These are phyloP conservation scores for Recurvomyces mirabilis DNA, from an alignment of 495 filamentous ascomycete genomes.

Conservation along the genomic window DNA sequence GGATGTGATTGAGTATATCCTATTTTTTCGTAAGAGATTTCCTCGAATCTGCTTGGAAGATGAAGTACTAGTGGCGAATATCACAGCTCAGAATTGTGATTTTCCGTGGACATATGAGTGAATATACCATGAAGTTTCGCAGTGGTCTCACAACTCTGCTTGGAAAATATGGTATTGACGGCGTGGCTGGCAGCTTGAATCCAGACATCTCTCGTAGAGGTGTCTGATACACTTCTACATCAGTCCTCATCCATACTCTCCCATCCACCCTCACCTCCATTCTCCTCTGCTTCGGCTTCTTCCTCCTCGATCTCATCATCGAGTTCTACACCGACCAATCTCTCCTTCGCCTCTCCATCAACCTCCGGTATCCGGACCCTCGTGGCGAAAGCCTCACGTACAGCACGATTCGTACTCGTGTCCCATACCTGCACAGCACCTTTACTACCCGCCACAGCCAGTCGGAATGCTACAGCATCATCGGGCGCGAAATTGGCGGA, in stretches of 20 bases:
- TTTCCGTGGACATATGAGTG: too few species aligned
- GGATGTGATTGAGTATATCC: too few species aligned
- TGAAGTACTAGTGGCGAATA: too few species aligned
- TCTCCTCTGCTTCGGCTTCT: constrained; percentile 35
- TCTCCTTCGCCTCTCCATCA: constrained; percentile 61
- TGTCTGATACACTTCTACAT: too few species aligned
- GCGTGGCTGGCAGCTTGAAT: too few species aligned
- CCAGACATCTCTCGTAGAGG: too few species aligned
- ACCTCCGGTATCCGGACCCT: constrained; percentile 42
- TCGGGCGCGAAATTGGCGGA: constrained; percentile 83
- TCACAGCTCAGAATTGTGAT: too few species aligned
- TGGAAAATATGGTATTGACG: too few species aligned
- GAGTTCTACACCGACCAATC: constrained; percentile 56
- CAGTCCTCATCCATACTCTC: constrained; percentile 78
- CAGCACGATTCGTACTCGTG: constrained; percentile 82
- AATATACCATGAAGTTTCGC: too few species aligned
- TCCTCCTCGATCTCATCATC: constrained; percentile 47
- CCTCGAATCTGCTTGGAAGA: too few species aligned
- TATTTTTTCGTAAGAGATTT: too few species aligned
- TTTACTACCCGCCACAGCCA: constrained; percentile 92
- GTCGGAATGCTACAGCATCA: constrained; percentile 72
- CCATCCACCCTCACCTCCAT: constrained; percentile 47
- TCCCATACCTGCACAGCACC: constrained; percentile 93
- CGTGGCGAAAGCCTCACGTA: constrained; percentile 75
- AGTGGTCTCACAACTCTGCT: too few species aligned